phyloP scores from a whole-genome alignment of 2,329 filamentous ascomycete genomes.

The Ramichloridium luteum region DNA sequence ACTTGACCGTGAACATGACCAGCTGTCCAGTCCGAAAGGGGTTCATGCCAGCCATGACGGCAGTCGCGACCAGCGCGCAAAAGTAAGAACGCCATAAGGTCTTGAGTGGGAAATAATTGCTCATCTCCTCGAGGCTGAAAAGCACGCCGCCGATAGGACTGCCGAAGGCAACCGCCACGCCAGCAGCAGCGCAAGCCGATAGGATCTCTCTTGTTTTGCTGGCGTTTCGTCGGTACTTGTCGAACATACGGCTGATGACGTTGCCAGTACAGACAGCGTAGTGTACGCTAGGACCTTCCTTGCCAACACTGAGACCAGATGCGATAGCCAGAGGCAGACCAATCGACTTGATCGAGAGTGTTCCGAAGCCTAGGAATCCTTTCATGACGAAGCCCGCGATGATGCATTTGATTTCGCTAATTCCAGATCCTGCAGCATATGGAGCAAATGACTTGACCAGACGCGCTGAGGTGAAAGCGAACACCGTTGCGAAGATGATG shows the following conservation, averaged over 20 bases:
- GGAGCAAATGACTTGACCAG: slow-evolving; percentile 87
- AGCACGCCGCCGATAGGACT: slow-evolving; percentile 94
- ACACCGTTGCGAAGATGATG: slow-evolving; percentile 62
- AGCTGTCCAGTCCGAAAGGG: slow-evolving; percentile 93
- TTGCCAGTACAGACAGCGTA: slow-evolving; percentile 97
- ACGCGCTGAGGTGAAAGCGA: slow-evolving; percentile 69
- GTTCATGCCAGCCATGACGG: slow-evolving; percentile 88
- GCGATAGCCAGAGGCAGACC: slow-evolving; percentile 84
- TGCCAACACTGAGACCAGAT: slow-evolving; percentile 86
- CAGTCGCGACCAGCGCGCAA: slow-evolving; percentile 88
- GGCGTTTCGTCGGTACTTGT: slow-evolving; percentile 82
- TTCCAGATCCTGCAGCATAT: slow-evolving; percentile 91
- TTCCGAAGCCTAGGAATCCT: slow-evolving; percentile 85
- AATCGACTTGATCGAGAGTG: slow-evolving; percentile 85
- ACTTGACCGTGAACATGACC: slow-evolving; percentile 97
- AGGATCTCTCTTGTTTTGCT: slow-evolving; percentile 91
- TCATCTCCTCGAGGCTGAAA: slow-evolving; percentile 97
- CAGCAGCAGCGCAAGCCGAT: slow-evolving; percentile 86
- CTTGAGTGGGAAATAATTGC: slow-evolving; percentile 88
- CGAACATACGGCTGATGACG: slow-evolving; percentile 84
- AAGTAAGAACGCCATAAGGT: slow-evolving; percentile 98
- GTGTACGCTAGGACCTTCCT: slow-evolving; percentile 97
- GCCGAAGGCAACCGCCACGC: slow-evolving; percentile 91
- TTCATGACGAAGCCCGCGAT: slow-evolving; percentile 99
- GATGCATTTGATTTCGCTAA: slow-evolving; percentile 98